Base-by-base conservation (phyloP, 139 green algal species). In the Chlamydomonas incerta region DNA sequence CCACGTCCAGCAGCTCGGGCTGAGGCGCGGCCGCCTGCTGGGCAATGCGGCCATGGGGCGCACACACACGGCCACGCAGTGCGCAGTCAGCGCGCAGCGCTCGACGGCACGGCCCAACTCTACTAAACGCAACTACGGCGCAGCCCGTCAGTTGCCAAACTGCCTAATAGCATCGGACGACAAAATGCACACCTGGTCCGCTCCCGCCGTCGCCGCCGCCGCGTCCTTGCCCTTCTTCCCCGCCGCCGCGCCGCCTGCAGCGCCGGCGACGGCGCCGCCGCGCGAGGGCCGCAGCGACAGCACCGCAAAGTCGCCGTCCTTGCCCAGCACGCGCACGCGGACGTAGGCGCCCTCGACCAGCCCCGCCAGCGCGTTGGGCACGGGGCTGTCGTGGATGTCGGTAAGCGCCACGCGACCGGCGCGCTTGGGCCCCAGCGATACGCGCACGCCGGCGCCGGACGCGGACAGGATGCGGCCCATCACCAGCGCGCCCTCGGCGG, bases 311-410 rank as follows among this genome's bases (percentile, higher is more conserved):
- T 80, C 84, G 33, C n/a, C 67, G 24, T 81, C 68, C 33, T n/a
- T 29, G 1, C 77, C 65, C 26, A 93, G 50, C 74, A 97, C 91
- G 13, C 82, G 69, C 47, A 70, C 91, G 3, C 86, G 89, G 66
- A 95, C 93, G 71, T 88, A 94, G 37, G 79, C 71, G 8, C 93
- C 94, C 52, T 82, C 68, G 29, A 50, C n/a, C 23, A 98, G 28
- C 24, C 90, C 93, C 24, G 81, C 79, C 65, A 97, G 80, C 21
- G 93, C 94, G 41, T 97, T 93, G 29, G 75, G 33, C 33, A 96
- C 90, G 34, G 83, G 95, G 0, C 1, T 47, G 65, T 98, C 95
- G 62, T 96, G 92, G 0, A 99, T 77, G 82, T 99, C 96, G 23
- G 94, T 96, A 8, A 99, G 47, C 1, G 82, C 76, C 26, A 96